A percentile compares a stretch with the other conserved stretches of the same genome.
phyloP scores from a whole-genome alignment of 2,329 filamentous ascomycete genomes.

The Xylariales sp. region DNA sequence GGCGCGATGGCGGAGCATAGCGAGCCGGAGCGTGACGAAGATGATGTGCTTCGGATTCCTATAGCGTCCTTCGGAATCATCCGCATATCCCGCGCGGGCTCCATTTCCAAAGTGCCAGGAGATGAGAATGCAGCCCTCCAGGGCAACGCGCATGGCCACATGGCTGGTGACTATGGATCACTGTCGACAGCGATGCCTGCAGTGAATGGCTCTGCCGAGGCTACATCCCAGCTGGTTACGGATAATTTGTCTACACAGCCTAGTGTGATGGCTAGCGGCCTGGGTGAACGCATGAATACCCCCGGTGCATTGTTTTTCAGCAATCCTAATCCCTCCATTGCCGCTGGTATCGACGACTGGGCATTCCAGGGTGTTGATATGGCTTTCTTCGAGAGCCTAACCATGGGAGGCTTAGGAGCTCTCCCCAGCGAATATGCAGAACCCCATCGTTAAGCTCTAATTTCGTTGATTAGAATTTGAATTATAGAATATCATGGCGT shows the following conservation, averaged over 20 bases:
- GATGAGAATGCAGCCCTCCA: background rate
- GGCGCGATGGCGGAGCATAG: background rate
- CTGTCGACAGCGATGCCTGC: background rate
- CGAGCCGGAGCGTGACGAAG: background rate
- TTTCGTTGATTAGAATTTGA: too few species aligned
- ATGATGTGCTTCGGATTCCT: background rate
- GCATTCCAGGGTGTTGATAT: constrained; percentile 8
- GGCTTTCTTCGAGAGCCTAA: constrained; percentile 8
- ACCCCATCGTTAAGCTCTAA: too few species aligned
- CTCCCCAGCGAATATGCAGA: too few species aligned
- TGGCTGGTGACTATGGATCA: background rate
- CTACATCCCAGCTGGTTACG: too few species aligned
- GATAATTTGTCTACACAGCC: too few species aligned
- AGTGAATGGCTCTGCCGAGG: background rate
- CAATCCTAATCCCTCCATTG: background rate
- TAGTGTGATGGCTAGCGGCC: too few species aligned
- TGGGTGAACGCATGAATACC: too few species aligned
- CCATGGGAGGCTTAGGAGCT: background rate
- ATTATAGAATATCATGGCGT: too few species aligned
- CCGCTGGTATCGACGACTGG: constrained; percentile 5
- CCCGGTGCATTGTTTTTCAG: background rate
- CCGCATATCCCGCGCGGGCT: constrained; percentile 20
- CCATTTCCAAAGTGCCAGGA: constrained; percentile 15
- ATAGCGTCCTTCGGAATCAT: constrained; percentile 23
- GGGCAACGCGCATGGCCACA: background rate